Base-by-base conservation (phyloP, 768 basidiomycete species). In the Suillus tomentosus region DNA sequence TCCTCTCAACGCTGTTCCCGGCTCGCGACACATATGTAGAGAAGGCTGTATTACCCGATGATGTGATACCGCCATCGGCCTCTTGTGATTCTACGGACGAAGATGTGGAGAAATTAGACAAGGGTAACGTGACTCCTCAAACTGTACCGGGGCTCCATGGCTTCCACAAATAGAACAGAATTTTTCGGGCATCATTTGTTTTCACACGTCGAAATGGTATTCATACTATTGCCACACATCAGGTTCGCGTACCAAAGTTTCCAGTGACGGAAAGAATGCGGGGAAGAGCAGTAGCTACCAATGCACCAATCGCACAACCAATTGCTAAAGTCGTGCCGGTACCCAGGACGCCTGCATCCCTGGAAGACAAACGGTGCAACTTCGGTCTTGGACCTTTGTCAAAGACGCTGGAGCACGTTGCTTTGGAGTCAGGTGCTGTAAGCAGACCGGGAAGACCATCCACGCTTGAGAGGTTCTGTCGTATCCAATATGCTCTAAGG, bases 401-500 rank as follows among this genome's bases (percentile, higher is more conserved):
- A 51, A 73, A 73, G 27, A 13, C 53, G 37, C 69, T 67, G 53
- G 65, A 66, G 31, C 64, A 70, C 1, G 60, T 22, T 58, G 57
- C 40, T 10, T n/a, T 31, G 11, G 68, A 65, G 2, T 69, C 72
- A 19, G 74, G 74, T 1, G 67, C 74, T 5, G 68, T 71, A 10
- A 66, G 54, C 57, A 89, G 66, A 0, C 81, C 87, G 2, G 85
- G 82, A 1, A 90, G 77, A 4, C 87, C 88, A 64, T 89, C 87
- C 60, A 89, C 70, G 62, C 86, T 87, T 22, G 67, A 73, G 51
- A 69, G n/a, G 69, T 89, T 90, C 50, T 79, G 71, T 22, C 66
- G 62, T 15, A 70, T 69, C 87, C 88, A 90, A 71, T 87, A 87
- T 7, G 72, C 68, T 67, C 76, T 82, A 65, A 89, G 75, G 3